Evolutionary conservation across 2,329 filamentous ascomycete species (phyloP).

Genomic region (Neofusicoccum ribis): DNA sequence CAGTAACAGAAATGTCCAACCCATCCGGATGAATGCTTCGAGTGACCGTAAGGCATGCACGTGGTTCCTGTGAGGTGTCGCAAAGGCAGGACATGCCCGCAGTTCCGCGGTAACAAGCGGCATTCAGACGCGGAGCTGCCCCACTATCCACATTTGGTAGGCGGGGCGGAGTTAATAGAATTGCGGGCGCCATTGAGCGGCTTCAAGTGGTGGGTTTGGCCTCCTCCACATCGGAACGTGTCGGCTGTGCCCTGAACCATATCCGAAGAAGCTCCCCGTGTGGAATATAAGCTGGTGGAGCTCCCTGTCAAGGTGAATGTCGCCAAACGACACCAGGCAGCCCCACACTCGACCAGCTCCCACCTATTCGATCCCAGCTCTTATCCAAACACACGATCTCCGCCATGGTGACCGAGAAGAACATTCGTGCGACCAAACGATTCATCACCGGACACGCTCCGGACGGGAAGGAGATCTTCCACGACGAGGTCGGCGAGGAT

Average conservation of each 20-base stretch:
- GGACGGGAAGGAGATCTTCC: slow-evolving; percentile 39
- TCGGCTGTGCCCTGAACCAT: neutral
- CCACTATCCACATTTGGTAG: neutral
- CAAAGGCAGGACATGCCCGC: neutral
- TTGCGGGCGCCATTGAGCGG: neutral
- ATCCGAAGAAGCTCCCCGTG: neutral
- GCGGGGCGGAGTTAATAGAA: neutral
- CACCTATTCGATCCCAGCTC: neutral
- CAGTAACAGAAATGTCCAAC: no score
- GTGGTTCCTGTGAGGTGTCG: no score
- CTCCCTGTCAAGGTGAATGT: no score
- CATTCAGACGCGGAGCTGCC: neutral
- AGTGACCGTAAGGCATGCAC: no score
- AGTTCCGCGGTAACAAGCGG: neutral
- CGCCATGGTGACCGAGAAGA: slow-evolving; percentile 1
- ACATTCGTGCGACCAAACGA: slow-evolving; percentile 25
- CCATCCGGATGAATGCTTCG: no score
- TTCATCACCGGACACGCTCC: slow-evolving; percentile 40
- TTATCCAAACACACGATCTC: neutral
- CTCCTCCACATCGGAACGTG: slow-evolving; percentile 16
- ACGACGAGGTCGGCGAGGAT: slow-evolving; percentile 36
- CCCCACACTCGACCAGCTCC: neutral
- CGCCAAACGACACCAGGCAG: neutral
- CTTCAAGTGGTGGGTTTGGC: neutral
- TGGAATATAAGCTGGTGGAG: neutral